Base-by-base conservation (phyloP, 2,329 filamentous ascomycete species). In the Aspergillus costaricaensis region DNA sequence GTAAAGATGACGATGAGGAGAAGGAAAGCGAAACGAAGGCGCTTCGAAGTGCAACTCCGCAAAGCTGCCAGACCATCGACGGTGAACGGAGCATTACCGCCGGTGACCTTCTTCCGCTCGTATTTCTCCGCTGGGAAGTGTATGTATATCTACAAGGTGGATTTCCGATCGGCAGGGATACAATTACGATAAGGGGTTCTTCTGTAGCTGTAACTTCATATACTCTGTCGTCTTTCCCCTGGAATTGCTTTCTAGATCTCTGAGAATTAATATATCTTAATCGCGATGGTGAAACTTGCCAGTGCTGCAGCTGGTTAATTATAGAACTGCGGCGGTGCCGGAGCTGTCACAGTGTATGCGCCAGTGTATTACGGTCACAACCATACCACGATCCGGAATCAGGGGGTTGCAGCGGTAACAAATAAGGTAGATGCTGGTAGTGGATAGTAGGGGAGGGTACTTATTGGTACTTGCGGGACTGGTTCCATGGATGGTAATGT, bases 401-500 rank as follows among this genome's bases (percentile, higher is more conserved):
- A 32, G 39, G 57, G 49, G 32, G 21, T 36, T 36, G 32, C 32
- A 36, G 32, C 32, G 32, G 32, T 36, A 36, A 14, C 32, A 36
- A 36, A 1, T 36, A 0, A 12, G 30, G 30, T 36, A 14, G 12
- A 14, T 36, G 30, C 30, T 36, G 5, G 32, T 36, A 36, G 32
- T 36, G 32, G 32, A 5, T 15, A 36, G 12, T 14, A 36, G 32
- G 10, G 10, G 12, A 36, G 32, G 2, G 32, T 36, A 36, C 32
- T 36, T 36, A 36, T 12, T 36, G 32, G 32, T 36, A 36, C 32
- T 36, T 14, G 10, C 12, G 19, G n/a, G 23, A 6, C 8, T 30
- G 9, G 27, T 27, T 36, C 51, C 19, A 47, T 30, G 3, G n/a
- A 23, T 6, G 48, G 62, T 62, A 64, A 61, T 60, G 54, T 64